Evolutionary conservation across 1,284 basidiomycete species (phyloP).

Genomic region (Boletellus deceptivus): DNA sequence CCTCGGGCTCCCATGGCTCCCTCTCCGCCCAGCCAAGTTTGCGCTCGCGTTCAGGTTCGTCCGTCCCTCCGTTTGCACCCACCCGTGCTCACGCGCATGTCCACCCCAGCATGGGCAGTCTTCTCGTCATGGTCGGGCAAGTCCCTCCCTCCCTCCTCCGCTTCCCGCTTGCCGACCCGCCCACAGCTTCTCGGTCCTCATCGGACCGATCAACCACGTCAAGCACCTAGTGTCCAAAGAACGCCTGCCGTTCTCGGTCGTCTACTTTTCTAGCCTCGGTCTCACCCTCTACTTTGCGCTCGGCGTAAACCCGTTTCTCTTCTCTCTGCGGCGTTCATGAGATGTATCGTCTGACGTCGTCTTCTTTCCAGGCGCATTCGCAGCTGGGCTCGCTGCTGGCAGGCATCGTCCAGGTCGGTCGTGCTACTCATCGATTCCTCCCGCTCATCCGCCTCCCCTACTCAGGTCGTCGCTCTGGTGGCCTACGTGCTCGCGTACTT

Average conservation of each 20-base stretch:
- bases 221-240: slow-evolving; percentile 87
- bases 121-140: slow-evolving; percentile 87
- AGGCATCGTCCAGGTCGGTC: slow-evolving; percentile 68
- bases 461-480: slow-evolving; percentile 74
- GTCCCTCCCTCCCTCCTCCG: slow-evolving; percentile 6
- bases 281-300: slow-evolving; percentile 89
- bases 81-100: background rate
- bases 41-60: slow-evolving; percentile 80
- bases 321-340: no score
- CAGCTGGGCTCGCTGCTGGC: slow-evolving; percentile 82
- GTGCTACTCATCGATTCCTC: no score
- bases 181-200: slow-evolving; percentile 76
- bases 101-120: slow-evolving; percentile 66
- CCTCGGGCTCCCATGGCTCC: slow-evolving; percentile 83
- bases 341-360: background rate
- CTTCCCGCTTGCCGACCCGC: no score
- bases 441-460: no score
- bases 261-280: slow-evolving; percentile 80
- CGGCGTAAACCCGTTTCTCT: slow-evolving; percentile 51
- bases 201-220: slow-evolving; percentile 83
- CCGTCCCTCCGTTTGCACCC: background rate
- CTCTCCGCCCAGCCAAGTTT: slow-evolving; percentile 84
- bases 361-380: slow-evolving; percentile 58
- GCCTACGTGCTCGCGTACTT: slow-evolving; percentile 90
- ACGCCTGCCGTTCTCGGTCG: slow-evolving; percentile 82